These are phyloP conservation scores for Lentinula raphanica DNA, from an alignment of 768 basidiomycete species.

Conservation along the genomic window DNA sequence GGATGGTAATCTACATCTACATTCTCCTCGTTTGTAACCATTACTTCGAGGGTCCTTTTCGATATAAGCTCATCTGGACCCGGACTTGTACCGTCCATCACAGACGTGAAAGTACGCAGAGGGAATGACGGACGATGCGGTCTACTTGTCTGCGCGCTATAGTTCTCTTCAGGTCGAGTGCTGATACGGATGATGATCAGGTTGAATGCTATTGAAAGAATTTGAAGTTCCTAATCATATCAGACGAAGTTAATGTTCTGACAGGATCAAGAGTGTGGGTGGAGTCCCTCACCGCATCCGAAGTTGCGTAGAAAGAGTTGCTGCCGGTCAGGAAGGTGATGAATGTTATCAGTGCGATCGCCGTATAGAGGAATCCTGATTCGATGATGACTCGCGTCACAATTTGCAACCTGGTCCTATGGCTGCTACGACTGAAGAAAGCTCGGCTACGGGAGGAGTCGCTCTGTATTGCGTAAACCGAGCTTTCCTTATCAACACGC, in stretches of 20 bases:
- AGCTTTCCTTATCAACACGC: constrained; percentile 7
- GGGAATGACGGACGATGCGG: background rate
- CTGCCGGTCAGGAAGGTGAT: constrained; percentile 1
- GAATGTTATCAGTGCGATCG: constrained; percentile 5
- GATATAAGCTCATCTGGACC: background rate
- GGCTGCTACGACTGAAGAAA: background rate
- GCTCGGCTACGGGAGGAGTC: background rate
- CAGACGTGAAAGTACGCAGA: background rate
- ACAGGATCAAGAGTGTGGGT: background rate
- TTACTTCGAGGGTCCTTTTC: background rate
- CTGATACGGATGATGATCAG: constrained; percentile 12
- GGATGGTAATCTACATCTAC: background rate
- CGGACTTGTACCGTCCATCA: background rate
- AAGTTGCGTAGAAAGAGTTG: constrained; percentile 7
- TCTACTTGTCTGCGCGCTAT: background rate
- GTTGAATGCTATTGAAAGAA: constrained; percentile 13
- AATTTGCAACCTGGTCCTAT: constrained; percentile 5
- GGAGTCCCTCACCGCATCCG: background rate
- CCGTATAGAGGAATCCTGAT: constrained; percentile 10
- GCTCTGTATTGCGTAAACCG: background rate
- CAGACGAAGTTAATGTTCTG: background rate
- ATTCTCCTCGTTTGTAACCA: background rate
- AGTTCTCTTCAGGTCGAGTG: background rate
- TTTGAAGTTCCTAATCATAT: constrained; percentile 5
- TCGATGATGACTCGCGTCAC: constrained; percentile 12